A percentile compares a stretch with the other conserved stretches of the same genome.
These are phyloP conservation scores for Penicillium flavigenum DNA, from an alignment of 495 filamentous ascomycete species.

Conservation along the genomic window DNA sequence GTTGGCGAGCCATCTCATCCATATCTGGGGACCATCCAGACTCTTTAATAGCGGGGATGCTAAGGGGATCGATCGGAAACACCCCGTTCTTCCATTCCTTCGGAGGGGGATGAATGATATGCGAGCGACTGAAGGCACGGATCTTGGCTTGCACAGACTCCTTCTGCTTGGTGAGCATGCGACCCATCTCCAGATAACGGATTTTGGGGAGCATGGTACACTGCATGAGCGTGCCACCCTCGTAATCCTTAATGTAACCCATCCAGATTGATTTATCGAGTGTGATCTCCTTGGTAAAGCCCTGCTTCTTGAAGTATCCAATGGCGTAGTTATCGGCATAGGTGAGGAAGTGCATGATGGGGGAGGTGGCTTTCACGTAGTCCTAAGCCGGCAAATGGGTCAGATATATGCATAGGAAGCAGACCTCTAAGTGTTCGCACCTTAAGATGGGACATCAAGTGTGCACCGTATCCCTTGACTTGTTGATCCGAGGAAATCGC, in stretches of 20 bases:
- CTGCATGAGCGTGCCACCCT: conserved; percentile 99
- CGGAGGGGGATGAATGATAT: conserved; percentile 82
- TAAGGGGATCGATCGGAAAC: conserved; percentile 73
- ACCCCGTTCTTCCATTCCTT: conserved; percentile 76
- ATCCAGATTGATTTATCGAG: conserved; percentile 91
- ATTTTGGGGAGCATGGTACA: conserved; percentile 95
- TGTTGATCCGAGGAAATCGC: conserved; percentile 97
- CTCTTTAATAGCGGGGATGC: conserved; percentile 77
- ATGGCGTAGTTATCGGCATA: conserved; percentile 99
- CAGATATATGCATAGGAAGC: conserved; percentile 5
- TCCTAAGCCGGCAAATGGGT: conserved; percentile 48
- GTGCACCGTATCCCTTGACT: conserved; percentile 96
- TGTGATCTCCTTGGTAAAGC: conserved; percentile 97
- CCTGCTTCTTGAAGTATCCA: conserved; percentile 99
- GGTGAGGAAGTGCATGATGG: conserved; percentile 97
- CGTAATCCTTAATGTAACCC: conserved; percentile 99
- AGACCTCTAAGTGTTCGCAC: conserved; percentile 23
- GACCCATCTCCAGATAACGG: conserved; percentile 88
- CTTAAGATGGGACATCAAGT: conserved; percentile 97
- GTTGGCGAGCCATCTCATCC: conserved; percentile 94
- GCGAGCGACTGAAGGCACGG: conserved; percentile 81
- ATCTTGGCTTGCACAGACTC: conserved; percentile 93
- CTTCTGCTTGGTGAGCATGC: conserved; percentile 97
- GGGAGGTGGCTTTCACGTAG: conserved; percentile 94
- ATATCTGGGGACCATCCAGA: conserved; percentile 96